Conservation (phyloP, 2,329 filamentous ascomycete species). For the Ascomycota sp. region DNA sequence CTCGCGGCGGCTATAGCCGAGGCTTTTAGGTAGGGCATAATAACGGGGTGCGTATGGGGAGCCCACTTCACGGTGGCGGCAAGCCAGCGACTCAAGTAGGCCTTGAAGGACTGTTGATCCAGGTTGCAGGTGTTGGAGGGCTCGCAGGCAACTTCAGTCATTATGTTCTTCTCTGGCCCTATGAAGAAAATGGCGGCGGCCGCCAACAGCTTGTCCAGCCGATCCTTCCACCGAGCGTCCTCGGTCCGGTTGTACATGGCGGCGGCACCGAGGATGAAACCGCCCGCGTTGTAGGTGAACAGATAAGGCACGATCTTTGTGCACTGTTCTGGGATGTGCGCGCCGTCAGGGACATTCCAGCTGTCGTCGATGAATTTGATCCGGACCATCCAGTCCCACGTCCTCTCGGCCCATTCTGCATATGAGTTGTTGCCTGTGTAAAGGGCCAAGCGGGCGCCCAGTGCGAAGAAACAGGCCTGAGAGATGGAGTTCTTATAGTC, state of each 20-base stretch:
- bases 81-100: slow-evolving; percentile 38
- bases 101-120: slow-evolving; percentile 42
- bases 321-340: slow-evolving; percentile 33
- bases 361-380: slow-evolving; percentile 35
- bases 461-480: slow-evolving; percentile 38
- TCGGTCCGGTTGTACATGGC: slow-evolving; percentile 44
- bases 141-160: slow-evolving; percentile 46
- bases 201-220: slow-evolving; percentile 32
- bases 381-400: slow-evolving; percentile 44
- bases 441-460: slow-evolving; percentile 44
- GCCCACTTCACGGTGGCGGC: slow-evolving; percentile 40
- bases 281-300: slow-evolving; percentile 48
- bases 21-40: slow-evolving; percentile 15
- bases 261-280: slow-evolving; percentile 40
- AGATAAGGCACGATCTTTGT: slow-evolving; percentile 34
- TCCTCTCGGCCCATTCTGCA: slow-evolving; percentile 49
- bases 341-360: slow-evolving; percentile 41
- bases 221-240: slow-evolving; percentile 30
- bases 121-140: slow-evolving; percentile 34
- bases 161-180: slow-evolving; percentile 27
- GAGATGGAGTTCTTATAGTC: slow-evolving; percentile 51
- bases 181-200: slow-evolving; percentile 32
- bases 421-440: slow-evolving; percentile 65
- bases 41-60: slow-evolving; percentile 30
- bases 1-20: slow-evolving; percentile 34